Evolutionary conservation across 164 flowering plant genomes (phyloP).

Genomic region (grape (Vitis vinifera)): ASM3070453v1 NC_081811.1:28769501-28770000

Average conservation of each 20-base stretch:
- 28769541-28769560: slow-evolving; percentile 91
- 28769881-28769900: no score
- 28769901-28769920: no score
- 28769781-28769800: slow-evolving; percentile 97
- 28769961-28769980: no score
- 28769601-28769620: slow-evolving; percentile 74
- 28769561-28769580: slow-evolving; percentile 67
- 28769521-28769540: slow-evolving; percentile 47
- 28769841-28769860: background rate
- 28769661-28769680: background rate
- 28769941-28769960: no score
- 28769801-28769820: slow-evolving; percentile 88
- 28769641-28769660: slow-evolving; percentile 1
- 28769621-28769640: slow-evolving; percentile 50
- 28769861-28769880: no score
- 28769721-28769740: slow-evolving; percentile 92
- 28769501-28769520: background rate
- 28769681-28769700: background rate
- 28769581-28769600: slow-evolving; percentile 87
- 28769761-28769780: slow-evolving; percentile 97
- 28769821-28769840: slow-evolving; percentile 72
- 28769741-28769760: slow-evolving; percentile 97
- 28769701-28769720: slow-evolving; percentile 41
- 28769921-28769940: no score
- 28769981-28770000: no score